These are phyloP conservation scores for Cokeromyces recurvatus DNA, from an alignment of 371 early-diverging fungal species.

Conservation along the genomic window DNA sequence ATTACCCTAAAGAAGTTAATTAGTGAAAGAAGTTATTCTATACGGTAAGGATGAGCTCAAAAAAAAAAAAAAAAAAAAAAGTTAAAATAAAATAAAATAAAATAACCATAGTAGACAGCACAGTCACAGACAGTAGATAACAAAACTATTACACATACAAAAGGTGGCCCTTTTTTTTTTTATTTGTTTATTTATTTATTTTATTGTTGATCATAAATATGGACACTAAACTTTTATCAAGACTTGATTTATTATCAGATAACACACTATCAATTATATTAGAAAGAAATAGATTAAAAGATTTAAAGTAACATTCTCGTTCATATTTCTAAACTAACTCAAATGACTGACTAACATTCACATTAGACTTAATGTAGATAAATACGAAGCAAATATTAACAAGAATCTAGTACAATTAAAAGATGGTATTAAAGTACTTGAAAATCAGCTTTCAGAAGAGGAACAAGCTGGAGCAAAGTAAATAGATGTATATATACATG, in stretches of 20 bases:
- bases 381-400: constrained; percentile 53
- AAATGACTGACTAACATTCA: neutral
- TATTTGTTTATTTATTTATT: too few species aligned
- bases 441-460: constrained; percentile 55
- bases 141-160: too few species aligned
- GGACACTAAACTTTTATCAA: constrained; percentile 53
- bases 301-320: constrained; percentile 33
- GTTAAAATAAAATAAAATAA: too few species aligned
- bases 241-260: constrained; percentile 54
- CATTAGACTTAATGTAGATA: constrained; percentile 48
- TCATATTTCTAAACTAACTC: neutral
- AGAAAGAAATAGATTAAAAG: constrained; percentile 58
- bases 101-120: too few species aligned
- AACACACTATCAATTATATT: constrained; percentile 56
- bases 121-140: too few species aligned
- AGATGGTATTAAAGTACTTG: constrained; percentile 53
- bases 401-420: constrained; percentile 52
- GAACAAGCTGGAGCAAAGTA: constrained; percentile 58
- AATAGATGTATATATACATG: constrained; percentile 4
- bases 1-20: too few species aligned
- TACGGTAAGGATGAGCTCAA: too few species aligned
- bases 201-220: too few species aligned
- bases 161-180: too few species aligned
- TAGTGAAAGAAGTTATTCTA: too few species aligned
- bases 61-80: too few species aligned